A percentile compares a stretch with the other conserved stretches of the same genome.
Evolutionary conservation across 805 yeast species (phyloP).

Genomic region (Saccharomycopsis babjevae): DNA sequence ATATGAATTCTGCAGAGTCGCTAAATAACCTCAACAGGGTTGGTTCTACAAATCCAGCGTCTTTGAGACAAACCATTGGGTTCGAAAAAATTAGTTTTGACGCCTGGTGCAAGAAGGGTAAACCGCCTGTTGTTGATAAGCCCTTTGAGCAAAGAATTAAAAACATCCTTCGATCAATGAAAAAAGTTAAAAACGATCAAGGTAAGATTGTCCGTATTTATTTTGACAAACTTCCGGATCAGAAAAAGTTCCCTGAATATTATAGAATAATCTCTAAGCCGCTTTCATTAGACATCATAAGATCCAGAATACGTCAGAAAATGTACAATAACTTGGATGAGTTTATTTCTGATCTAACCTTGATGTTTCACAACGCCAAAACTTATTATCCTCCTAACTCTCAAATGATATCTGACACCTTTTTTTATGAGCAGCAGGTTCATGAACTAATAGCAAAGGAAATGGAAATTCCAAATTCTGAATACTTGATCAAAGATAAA

Average conservation of each 20-base stretch:
- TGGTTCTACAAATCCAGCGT: background rate
- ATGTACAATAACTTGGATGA: conserved; percentile 66
- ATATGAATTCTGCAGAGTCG: background rate
- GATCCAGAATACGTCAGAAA: conserved; percentile 76
- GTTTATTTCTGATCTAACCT: conserved; percentile 66
- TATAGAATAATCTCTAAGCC: conserved; percentile 47
- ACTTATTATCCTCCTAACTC: conserved; percentile 50
- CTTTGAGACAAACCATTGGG: background rate
- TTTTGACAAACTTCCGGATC: conserved; percentile 79
- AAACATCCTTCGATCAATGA: conserved; percentile 69
- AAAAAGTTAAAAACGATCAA: conserved; percentile 52
- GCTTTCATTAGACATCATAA: conserved; percentile 59
- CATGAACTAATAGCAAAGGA: conserved; percentile 53
- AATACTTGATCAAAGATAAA: conserved; percentile 45
- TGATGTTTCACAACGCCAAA: conserved; percentile 68
- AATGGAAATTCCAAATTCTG: conserved; percentile 72
- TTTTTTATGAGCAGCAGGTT: conserved; percentile 51
- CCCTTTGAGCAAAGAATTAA: conserved; percentile 91
- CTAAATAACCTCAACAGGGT: background rate
- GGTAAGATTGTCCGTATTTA: conserved; percentile 43
- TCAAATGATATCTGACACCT: conserved; percentile 50
- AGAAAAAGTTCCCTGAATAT: conserved; percentile 34
- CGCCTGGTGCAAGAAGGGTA: conserved; percentile 58
- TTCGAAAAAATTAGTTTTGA: conserved; percentile 12
- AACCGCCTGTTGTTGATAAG: conserved; percentile 85